Evolutionary conservation across 2,329 filamentous ascomycete species (phyloP), one percentile per base, ranked within the genome.

Genomic region (Trichothecium sympodiale): DNA sequence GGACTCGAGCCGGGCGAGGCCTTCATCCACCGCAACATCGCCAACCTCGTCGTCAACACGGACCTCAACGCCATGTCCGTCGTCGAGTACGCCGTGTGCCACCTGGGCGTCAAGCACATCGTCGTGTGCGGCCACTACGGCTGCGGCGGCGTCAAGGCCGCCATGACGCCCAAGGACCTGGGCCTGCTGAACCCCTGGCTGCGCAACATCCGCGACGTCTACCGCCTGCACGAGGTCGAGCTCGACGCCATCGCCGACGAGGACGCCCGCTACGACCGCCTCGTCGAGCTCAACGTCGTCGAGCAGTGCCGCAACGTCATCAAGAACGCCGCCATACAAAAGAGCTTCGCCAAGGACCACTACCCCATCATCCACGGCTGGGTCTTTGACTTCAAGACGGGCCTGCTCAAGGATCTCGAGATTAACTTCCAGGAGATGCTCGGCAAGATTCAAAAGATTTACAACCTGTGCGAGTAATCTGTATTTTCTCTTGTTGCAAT

Each of bases 11-110:
- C 87, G n/a, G 87, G 87, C 47, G 85, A 94, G 60, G 81, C 89
- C 50, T 95, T 94, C 59, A 81, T 93, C 46, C 86, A 94, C 69
- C 83, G 88, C 60, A 94, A 95, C 54, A 94, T 94, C 58, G 87
- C 86, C 62, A 94, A 94, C 67, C 71, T 93, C 45, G 71, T 94
- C 38, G 77, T 77, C 61, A 76, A 79, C 53, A 80, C 77, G 43
- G 88, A 95, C 55, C 71, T 93, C 51, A 87, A 79, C 58, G 77
- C 79, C 34, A 78, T 84, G 56, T 74, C 74, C 55, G 86, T 94
- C 49, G 84, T 94, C 60, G 79, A 91, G 55, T 95, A 87, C 56
- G 83, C 86, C 44, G 85, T 94, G 44, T 67, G 72, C 48, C 77
- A 89, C 57, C 71, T 94, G 29, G 71, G 83, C 54, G 80, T 86